Evolutionary conservation across 2,329 filamentous ascomycete genomes (phyloP).

Genomic region (Sporothrix inflata): DNA sequence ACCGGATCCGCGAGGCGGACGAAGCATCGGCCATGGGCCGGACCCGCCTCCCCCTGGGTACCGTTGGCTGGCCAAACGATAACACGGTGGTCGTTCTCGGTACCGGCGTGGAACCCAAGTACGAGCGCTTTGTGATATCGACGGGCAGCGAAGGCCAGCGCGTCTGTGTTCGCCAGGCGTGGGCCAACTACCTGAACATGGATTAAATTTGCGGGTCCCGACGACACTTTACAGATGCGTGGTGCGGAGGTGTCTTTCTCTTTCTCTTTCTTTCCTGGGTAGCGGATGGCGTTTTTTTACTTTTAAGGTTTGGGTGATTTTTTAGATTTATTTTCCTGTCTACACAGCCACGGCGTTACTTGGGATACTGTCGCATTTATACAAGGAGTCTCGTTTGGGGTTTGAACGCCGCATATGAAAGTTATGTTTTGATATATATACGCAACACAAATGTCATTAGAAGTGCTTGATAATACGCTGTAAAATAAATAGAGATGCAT

Average conservation of each 20-base stretch:
- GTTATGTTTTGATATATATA: background rate
- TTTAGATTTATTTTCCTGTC: background rate
- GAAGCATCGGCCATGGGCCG: conserved; percentile 54
- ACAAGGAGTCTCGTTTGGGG: background rate
- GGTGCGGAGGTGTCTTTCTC: background rate
- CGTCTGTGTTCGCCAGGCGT: conserved; percentile 71
- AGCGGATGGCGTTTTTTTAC: background rate
- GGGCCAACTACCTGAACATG: conserved; percentile 71
- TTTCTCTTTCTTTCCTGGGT: background rate
- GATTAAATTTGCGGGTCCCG: background rate
- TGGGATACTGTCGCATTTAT: background rate
- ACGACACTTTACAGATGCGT: background rate
- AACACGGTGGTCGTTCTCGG: conserved; percentile 75
- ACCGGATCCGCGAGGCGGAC: conserved; percentile 40
- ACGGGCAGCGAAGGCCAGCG: conserved; percentile 69
- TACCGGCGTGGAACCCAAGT: conserved; percentile 77
- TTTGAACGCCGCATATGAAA: background rate
- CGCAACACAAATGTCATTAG: background rate
- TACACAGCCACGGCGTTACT: background rate
- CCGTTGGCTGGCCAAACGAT: conserved; percentile 83
- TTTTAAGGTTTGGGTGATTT: background rate
- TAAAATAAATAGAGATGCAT: background rate
- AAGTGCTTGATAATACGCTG: background rate
- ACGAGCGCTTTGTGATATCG: conserved; percentile 83
- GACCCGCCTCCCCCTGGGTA: conserved; percentile 72